Conservation (phyloP, 225 moss, liverwort and hornwort genomes). For the Bryoerythrophyllum caledonicum region DNA sequence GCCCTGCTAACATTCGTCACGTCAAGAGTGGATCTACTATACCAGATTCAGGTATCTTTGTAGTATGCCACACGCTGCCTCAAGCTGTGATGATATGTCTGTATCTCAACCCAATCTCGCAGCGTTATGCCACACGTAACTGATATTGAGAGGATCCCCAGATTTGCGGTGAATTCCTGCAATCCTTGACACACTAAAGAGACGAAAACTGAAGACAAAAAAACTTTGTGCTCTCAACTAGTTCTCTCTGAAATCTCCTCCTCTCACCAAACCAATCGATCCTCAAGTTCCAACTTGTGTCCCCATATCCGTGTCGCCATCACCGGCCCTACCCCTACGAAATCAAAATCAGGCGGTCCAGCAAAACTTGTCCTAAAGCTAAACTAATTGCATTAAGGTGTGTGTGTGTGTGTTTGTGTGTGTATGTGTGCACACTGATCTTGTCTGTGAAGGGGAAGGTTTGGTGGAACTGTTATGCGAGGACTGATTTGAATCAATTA, state of each 20-base stretch:
- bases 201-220: neutral
- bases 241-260: neutral
- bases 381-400: conserved; percentile 8
- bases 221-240: neutral
- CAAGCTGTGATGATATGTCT: conserved; percentile 7
- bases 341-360: neutral
- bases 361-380: neutral
- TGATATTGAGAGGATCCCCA: conserved; percentile 3
- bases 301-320: conserved; percentile 30
- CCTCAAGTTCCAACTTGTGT: conserved; percentile 5
- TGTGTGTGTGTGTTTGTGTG: neutral
- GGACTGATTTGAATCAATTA: conserved; percentile 10
- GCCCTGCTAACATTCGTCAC: too few relatives aligned
- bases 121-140: conserved; percentile 22
- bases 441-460: neutral
- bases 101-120: conserved; percentile 24
- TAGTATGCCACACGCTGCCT: conserved; percentile 28
- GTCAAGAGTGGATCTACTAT: neutral
- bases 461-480: neutral
- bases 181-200: neutral
- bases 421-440: neutral
- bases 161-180: conserved; percentile 10
- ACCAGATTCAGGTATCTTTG: neutral
- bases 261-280: too few relatives aligned
- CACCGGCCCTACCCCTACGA: conserved; percentile 22